Conservation (phyloP, 2,329 filamentous ascomycete genomes). For the Clarireedia monteithiana region DNA sequence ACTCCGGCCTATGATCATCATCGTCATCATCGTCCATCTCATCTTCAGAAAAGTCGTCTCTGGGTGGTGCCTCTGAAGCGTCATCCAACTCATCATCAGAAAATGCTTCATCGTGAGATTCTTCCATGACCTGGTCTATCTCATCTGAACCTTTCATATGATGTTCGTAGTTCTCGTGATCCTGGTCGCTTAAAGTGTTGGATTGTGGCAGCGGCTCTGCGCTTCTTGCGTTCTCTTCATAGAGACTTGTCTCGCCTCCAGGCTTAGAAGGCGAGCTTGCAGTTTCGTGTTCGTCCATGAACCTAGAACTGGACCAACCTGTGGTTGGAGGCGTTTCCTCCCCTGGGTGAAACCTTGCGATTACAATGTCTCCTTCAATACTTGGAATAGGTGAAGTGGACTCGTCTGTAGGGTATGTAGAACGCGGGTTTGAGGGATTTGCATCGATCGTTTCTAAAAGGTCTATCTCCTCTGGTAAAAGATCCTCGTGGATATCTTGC, state of each 20-base stretch:
- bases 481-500: slow-evolving; percentile 4
- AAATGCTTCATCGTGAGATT: background rate
- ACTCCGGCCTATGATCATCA: slow-evolving; percentile 34
- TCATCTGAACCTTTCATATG: background rate
- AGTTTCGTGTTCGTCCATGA: slow-evolving; percentile 12
- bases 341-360: slow-evolving; percentile 23
- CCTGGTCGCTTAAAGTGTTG: background rate
- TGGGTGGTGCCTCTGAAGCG: slow-evolving; percentile 6
- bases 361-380: slow-evolving; percentile 17
- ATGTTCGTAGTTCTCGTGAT: slow-evolving; percentile 4
- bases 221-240: background rate
- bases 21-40: slow-evolving; percentile 31
- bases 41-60: slow-evolving; percentile 3
- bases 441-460: slow-evolving; percentile 6
- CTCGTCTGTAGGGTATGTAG: slow-evolving; percentile 18
- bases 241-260: background rate
- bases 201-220: background rate
- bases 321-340: slow-evolving; percentile 19
- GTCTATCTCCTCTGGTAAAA: slow-evolving; percentile 7
- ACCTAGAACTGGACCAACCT: slow-evolving; percentile 24
- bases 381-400: slow-evolving; percentile 14
- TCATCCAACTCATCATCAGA: background rate
- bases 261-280: background rate
- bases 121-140: background rate
- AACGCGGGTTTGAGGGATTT: slow-evolving; percentile 3